Evolutionary conservation across 208 protist species (phyloP).

Genomic region (Balamuthia mandrillaris): DNA sequence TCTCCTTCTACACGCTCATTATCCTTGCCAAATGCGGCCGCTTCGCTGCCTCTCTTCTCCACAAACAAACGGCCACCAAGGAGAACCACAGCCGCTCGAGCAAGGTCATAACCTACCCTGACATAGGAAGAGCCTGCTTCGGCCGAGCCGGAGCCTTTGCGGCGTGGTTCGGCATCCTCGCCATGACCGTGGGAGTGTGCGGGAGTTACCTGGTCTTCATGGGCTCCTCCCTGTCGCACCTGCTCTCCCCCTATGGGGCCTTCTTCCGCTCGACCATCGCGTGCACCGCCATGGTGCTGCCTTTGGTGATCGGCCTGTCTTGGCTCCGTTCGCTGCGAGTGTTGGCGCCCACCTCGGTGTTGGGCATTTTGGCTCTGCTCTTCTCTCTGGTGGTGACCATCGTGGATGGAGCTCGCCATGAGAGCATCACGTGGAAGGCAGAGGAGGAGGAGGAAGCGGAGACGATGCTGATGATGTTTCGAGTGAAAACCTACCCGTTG

Average conservation of each 20-base stretch:
- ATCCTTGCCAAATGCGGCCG: conserved; percentile 15
- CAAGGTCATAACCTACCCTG: conserved; percentile 21
- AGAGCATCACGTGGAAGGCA: no score
- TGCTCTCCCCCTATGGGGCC: no score
- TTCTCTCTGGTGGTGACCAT: not conserved
- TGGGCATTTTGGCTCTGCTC: not conserved
- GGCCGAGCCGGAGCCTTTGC: not conserved
- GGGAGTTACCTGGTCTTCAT: conserved; percentile 25
- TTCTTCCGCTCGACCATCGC: not conserved
- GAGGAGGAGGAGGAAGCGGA: no score
- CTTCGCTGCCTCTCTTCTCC: not conserved
- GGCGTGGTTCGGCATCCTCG: conserved; percentile 1
- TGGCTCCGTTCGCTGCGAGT: not conserved
- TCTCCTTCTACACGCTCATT: conserved; percentile 6
- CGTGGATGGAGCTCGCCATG: not conserved
- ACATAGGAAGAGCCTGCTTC: not conserved
- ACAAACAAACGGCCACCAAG: no score
- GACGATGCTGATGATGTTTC: no score
- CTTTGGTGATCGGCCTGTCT: not conserved
- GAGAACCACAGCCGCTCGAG: no score
- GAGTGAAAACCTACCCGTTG: not conserved
- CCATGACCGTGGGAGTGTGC: not conserved
- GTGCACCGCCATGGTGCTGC: not conserved
- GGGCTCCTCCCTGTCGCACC: not conserved
- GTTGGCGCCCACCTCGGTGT: not conserved